phyloP scores from a whole-genome alignment of 1,284 basidiomycete genomes.

The Trichosporon asahii region DNA sequence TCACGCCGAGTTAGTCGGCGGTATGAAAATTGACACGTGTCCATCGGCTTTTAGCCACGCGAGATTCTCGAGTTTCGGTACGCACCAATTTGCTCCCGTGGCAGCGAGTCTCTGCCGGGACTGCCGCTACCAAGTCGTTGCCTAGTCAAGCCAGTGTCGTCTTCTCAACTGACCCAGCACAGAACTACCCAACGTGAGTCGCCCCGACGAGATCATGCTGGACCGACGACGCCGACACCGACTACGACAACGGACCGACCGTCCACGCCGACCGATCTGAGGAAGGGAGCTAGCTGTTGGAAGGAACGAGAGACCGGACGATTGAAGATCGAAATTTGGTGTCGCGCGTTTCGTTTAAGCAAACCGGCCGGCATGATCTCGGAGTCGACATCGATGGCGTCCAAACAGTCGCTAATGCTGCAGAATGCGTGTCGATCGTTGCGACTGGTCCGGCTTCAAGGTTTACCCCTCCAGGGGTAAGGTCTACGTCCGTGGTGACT shows the following conservation, averaged over 20 bases:
- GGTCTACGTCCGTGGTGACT: slow-evolving; percentile 92
- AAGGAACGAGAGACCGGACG: neutral
- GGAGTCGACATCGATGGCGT: no score
- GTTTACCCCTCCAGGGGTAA: slow-evolving; percentile 97
- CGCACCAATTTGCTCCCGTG: neutral
- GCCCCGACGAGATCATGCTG: slow-evolving; percentile 1
- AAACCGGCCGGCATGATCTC: slow-evolving; percentile 7
- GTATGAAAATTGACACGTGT: no score
- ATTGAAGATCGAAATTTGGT: no score
- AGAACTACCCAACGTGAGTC: slow-evolving; percentile 11
- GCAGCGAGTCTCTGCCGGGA: neutral
- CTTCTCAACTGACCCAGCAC: slow-evolving; percentile 11
- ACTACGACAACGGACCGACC: neutral
- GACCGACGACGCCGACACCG: neutral
- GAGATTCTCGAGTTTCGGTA: neutral
- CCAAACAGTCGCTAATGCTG: neutral
- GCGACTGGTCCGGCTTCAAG: slow-evolving; percentile 90
- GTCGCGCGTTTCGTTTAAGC: neutral
- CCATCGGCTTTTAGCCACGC: no score
- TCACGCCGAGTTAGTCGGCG: no score
- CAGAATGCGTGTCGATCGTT: slow-evolving; percentile 89
- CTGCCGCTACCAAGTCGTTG: neutral
- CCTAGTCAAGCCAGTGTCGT: slow-evolving; percentile 1
- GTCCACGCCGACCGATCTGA: neutral
- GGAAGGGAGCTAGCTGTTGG: neutral